phyloP scores from a whole-genome alignment of 2,329 filamentous ascomycete species.

The Diaporthe citri region DNA sequence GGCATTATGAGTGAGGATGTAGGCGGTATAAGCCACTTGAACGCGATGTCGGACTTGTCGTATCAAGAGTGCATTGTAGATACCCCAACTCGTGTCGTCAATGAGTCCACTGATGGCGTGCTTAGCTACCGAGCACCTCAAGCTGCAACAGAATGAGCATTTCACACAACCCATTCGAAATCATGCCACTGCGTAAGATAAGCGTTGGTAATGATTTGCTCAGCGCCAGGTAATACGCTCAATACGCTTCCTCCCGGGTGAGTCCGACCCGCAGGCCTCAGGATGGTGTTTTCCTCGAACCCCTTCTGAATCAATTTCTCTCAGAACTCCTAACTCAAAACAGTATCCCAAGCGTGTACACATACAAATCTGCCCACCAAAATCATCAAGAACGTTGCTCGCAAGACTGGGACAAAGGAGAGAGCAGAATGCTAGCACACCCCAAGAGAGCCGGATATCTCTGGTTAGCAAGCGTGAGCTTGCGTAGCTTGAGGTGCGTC shows the following conservation, averaged over 20 bases:
- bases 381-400: slow-evolving; percentile 4
- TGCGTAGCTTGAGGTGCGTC: not conserved
- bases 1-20: not conserved
- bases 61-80: not conserved
- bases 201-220: slow-evolving; percentile 30
- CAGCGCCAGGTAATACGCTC: slow-evolving; percentile 23
- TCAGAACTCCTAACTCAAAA: slow-evolving; percentile 33
- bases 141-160: slow-evolving; percentile 36
- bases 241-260: not conserved
- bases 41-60: not conserved
- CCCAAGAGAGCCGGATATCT: not conserved
- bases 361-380: slow-evolving; percentile 10
- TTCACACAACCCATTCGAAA: slow-evolving; percentile 7
- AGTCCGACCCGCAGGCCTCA: slow-evolving; percentile 23
- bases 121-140: slow-evolving; percentile 38
- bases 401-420: slow-evolving; percentile 20
- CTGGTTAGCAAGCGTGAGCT: slow-evolving; percentile 1
- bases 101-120: slow-evolving; percentile 37
- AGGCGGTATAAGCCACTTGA: not conserved
- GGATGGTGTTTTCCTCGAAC: slow-evolving; percentile 3
- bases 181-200: slow-evolving; percentile 29
- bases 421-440: slow-evolving; percentile 9
- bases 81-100: slow-evolving; percentile 38
- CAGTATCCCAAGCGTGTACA: slow-evolving; percentile 32
- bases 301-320: slow-evolving; percentile 19